Base-by-base conservation (phyloP, 2,329 filamentous ascomycete species). In the Colletotrichum neosansevieriae region DNA sequence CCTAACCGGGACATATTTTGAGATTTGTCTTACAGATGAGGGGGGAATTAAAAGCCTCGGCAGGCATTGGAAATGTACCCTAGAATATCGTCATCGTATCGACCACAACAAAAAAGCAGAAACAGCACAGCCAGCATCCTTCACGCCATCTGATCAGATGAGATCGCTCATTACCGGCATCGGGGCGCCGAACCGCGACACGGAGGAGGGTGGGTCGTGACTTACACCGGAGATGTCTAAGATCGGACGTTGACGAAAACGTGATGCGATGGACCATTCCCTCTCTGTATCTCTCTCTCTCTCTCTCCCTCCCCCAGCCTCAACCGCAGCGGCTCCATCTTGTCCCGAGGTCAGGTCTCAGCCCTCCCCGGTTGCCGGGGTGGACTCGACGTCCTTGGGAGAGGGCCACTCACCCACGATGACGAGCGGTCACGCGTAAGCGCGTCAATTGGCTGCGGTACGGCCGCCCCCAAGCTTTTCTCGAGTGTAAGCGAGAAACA, bases 1-100 rank as follows among this genome's bases (percentile, higher is more conserved):
- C 61, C 65, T 24, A 59, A 65, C 50, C 40, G 45, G 61, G 65
- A 56, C 65, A 68, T 65, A 65, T 59, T 51, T 56, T 58, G 59
- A 51, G n/a, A 38, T 57, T 32, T 42, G 54, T 65, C 65, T 58
- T 49, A 53, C 56, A 21, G 15, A 51, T 58, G 15, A 47, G 38
- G 42, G 38, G 42, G 17, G 36, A 38, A 38, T 38, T 38, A 64
- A 34, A 56, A 13, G 34, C 63, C 58, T 50, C 50, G 42, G 63
- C 50, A 67, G 24, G 36, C n/a, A 15, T 56, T 10, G 32, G 38
- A 34, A 40, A 12, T 49, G 53, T 63, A 40, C 29, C 13, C 12
- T 51, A 47, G 17, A 50, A 65, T 50, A 59, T 40, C 47, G 65
- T 54, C 49, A 49, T 21, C 47, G 32, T 34, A 29, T 12, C 12